Evolutionary conservation across 441 rosid species (phyloP), one percentile per base, ranked within the genome.

Genomic region (Populus trichocarpa): DNA sequence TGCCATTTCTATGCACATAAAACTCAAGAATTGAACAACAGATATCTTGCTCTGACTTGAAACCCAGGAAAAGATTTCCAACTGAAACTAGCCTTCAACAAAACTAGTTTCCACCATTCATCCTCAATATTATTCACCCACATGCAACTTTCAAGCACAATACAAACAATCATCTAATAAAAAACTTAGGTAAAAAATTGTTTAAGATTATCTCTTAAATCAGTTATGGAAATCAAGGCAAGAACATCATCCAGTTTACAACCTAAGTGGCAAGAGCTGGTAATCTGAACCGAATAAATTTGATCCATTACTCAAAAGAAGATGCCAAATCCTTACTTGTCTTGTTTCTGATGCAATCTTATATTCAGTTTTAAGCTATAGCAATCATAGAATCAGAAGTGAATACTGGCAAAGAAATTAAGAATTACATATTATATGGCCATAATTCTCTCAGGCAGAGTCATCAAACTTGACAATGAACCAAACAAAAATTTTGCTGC

Each of bases 371-470:
- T 75, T 33, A 10, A 2, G 11, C 3, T n/a, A 23, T 33, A 22
- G 25, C 12, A 50, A 23, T 9, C 35, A 53, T 20, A 69, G 67
- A 11, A 40, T 42, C 20, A 6, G 16, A 71, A 71, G 42, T 50
- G 53, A 36, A 38, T 22, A 20, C 18, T 77, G 50, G 13, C 33
- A 28, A 64, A 6, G 16, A 13, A 72, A 64, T 8, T 74, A 40
- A 61, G 53, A 72, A 63, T 69, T 78, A 13, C 71, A 40, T 71
- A 30, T 57, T 3, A 71, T 30, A 67, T 57, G 36, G 59, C 40
- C 12, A 64, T 25, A 75, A 13, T 46, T 28, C 36, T 68, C 14
- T 3, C 18, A 26, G 69, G 68, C 13, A 40, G 35, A 73, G 23
- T 57, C n/a, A 74, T 59, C 63, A 25, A 68, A 57, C 50, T 9